These are phyloP conservation scores for Tricholoma bakamatsutake DNA, from an alignment of 768 basidiomycete species.

Conservation along the genomic window DNA sequence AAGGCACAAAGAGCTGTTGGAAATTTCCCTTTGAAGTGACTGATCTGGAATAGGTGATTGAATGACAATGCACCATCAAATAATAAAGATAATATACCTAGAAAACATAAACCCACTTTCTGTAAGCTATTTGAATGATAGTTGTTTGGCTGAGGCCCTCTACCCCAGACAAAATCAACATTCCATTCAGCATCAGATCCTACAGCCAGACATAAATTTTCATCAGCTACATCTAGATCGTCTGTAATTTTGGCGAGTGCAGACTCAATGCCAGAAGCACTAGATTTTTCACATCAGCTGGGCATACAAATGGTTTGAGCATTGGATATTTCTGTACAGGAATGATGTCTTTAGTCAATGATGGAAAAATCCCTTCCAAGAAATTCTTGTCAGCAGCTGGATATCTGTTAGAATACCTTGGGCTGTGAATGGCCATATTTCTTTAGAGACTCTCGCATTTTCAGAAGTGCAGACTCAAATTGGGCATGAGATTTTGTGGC, in stretches of 20 bases:
- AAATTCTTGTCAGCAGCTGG: neutral
- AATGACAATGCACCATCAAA: neutral
- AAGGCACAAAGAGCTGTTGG: neutral
- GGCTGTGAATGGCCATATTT: neutral
- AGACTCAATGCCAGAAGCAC: conserved; percentile 10
- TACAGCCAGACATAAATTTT: conserved; percentile 8
- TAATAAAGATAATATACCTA: neutral
- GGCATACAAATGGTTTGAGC: conserved; percentile 10
- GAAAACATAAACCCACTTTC: neutral
- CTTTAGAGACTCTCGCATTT: neutral
- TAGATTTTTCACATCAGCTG: conserved; percentile 8
- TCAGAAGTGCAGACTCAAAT: neutral
- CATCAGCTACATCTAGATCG: conserved; percentile 6
- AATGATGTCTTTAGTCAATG: conserved; percentile 6
- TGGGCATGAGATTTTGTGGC: neutral
- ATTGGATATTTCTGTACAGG: conserved; percentile 19
- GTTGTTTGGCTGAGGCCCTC: no score
- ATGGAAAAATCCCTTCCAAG: conserved; percentile 5
- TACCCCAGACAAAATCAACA: no score
- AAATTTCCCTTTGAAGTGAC: neutral
- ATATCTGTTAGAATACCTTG: neutral
- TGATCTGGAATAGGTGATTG: neutral
- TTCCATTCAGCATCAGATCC: conserved; percentile 24
- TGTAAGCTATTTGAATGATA: neutral
- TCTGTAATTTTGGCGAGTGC: conserved; percentile 12